A percentile compares a stretch with the other conserved stretches of the same genome.
phyloP scores from a whole-genome alignment of 164 flowering plant genomes.

The Stephania cephalantha region DNA sequence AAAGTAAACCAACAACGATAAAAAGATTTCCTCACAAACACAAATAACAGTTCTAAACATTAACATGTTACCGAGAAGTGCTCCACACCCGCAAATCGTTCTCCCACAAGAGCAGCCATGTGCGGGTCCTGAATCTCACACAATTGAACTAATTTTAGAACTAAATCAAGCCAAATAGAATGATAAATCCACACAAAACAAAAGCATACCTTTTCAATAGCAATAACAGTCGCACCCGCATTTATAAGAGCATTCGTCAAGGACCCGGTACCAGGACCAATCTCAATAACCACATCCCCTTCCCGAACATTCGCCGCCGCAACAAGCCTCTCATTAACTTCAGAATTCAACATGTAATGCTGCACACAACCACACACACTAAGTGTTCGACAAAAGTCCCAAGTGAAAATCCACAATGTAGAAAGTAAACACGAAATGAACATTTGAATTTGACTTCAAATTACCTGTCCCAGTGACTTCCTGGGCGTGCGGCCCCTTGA shows the following conservation, averaged over 20 bases:
- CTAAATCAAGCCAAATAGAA: not conserved
- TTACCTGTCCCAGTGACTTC: conserved; percentile 94
- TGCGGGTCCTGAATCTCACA: conserved; percentile 65
- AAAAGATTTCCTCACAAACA: not conserved
- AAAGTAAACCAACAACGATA: too few species aligned
- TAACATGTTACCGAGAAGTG: conserved; percentile 43
- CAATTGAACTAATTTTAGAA: not conserved
- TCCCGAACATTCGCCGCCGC: conserved; percentile 54
- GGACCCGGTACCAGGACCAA: conserved; percentile 97
- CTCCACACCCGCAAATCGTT: conserved; percentile 49
- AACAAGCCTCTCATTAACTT: conserved; percentile 66
- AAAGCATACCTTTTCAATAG: conserved; percentile 74
- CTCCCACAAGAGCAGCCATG: conserved; percentile 72
- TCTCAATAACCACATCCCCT: conserved; percentile 81
- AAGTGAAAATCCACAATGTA: conserved; percentile 2
- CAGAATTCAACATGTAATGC: conserved; percentile 90
- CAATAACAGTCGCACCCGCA: conserved; percentile 80
- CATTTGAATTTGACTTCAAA: not conserved
- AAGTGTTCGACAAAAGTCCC: conserved; percentile 30
- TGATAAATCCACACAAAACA: not conserved
- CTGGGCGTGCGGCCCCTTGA: conserved; percentile 44
- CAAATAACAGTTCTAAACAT: not conserved
- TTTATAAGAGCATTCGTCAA: conserved; percentile 72
- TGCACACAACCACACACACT: conserved; percentile 25
- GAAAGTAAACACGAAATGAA: not conserved